Conservation (phyloP, 257 asterid genomes). For the Lithospermum erythrorhizon region DNA sequence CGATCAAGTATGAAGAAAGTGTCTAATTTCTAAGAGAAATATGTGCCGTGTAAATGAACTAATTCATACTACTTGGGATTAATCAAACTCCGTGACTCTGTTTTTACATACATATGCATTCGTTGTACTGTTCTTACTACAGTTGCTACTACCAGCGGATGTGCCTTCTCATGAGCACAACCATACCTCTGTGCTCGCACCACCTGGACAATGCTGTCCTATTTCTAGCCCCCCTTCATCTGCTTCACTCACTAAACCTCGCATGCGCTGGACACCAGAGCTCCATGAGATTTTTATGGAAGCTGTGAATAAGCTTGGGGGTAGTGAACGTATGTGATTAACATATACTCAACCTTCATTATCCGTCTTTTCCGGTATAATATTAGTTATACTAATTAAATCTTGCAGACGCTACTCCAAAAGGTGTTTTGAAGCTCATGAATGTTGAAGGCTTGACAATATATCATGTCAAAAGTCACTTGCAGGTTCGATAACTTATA, state of each 20-base stretch:
- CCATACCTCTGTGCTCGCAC: conserved; percentile 19
- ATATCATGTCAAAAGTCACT: conserved; percentile 85
- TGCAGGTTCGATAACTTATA: conserved; percentile 37
- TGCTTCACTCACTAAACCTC: conserved; percentile 41
- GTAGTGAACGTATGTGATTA: conserved; percentile 58
- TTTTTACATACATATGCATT: no score
- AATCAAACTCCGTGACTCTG: no score
- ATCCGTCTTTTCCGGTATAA: no score
- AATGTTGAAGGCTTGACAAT: conserved; percentile 68
- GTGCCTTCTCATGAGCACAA: conserved; percentile 16
- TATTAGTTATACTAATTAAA: background rate
- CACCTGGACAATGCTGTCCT: conserved; percentile 23
- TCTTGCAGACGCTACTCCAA: conserved; percentile 55
- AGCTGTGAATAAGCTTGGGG: conserved; percentile 77
- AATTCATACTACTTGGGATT: no score
- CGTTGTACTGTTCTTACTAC: conserved; percentile 13
- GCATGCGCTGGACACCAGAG: conserved; percentile 97
- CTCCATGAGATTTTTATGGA: conserved; percentile 73
- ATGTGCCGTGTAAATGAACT: no score
- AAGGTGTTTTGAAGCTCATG: conserved; percentile 76
- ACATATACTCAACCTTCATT: background rate
- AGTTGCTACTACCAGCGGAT: conserved; percentile 10
- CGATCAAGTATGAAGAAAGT: no score
- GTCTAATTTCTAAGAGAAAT: no score
- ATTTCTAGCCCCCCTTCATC: conserved; percentile 38